phyloP scores from a whole-genome alignment of 108 stramenopile genomes.

The Nannochloropsis gaditana region DNA sequence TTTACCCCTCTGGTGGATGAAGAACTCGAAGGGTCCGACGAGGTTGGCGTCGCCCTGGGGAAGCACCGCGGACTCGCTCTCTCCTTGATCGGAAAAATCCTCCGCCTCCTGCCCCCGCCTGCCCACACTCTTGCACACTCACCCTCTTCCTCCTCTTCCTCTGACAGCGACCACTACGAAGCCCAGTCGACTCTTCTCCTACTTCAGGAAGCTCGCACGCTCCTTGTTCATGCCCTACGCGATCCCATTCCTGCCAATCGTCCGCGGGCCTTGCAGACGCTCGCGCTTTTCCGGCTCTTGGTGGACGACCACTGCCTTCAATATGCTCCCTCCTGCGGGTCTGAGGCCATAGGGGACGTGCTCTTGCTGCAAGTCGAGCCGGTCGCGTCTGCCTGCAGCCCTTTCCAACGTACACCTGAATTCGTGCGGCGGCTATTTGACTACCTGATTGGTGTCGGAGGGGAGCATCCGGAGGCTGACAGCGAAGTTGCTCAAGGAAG shows the following conservation, averaged over 20 bases:
- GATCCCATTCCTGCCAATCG: not conserved
- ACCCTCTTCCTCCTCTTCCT: not conserved
- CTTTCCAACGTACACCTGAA: not conserved
- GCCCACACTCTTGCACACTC: not conserved
- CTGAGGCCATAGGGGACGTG: not conserved
- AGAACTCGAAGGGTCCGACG: not conserved
- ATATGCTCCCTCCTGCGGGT: not conserved
- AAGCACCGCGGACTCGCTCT: not conserved
- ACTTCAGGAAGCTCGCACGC: not conserved
- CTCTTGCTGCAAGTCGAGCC: not conserved
- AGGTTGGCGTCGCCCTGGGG: not conserved
- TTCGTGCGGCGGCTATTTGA: conserved; percentile 1
- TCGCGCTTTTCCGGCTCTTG: not conserved
- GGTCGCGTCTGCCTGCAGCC: not conserved
- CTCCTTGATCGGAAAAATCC: not conserved
- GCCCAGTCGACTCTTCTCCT: not conserved
- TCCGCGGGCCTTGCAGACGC: not conserved
- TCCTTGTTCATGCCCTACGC: not conserved
- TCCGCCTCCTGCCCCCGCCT: not conserved
- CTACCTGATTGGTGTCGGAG: not conserved
- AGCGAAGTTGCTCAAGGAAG: not conserved
- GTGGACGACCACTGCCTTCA: no score
- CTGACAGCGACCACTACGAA: not conserved
- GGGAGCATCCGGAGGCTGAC: no score
- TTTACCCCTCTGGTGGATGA: not conserved